These are phyloP conservation scores for Phyllosticta capitalensis DNA, from an alignment of 2,329 filamentous ascomycete species.

Conservation along the genomic window DNA sequence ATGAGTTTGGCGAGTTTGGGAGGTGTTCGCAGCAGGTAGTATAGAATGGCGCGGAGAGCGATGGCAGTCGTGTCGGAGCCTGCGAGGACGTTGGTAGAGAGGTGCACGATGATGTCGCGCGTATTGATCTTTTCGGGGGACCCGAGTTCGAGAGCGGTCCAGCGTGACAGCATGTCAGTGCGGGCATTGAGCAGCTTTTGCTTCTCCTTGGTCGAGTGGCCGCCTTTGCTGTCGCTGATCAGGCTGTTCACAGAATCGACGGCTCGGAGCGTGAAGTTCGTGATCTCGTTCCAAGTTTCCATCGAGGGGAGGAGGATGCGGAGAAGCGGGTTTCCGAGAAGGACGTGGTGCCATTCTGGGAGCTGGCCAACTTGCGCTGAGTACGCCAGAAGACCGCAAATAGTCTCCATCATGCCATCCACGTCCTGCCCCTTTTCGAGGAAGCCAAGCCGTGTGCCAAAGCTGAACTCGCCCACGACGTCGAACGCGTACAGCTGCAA, in stretches of 20 bases:
- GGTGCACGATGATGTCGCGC: constrained; percentile 25
- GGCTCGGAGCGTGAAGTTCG: constrained; percentile 25
- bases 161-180: constrained; percentile 30
- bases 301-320: constrained; percentile 24
- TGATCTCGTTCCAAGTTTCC: constrained; percentile 26
- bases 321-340: constrained; percentile 24
- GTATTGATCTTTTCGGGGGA: constrained; percentile 26
- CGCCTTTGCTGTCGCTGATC: neutral
- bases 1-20: constrained; percentile 16
- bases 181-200: constrained; percentile 19
- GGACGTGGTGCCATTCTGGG: constrained; percentile 18
- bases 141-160: constrained; percentile 22
- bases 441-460: constrained; percentile 34
- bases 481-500: constrained; percentile 32
- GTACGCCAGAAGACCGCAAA: constrained; percentile 19
- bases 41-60: constrained; percentile 26
- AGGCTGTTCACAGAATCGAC: constrained; percentile 18
- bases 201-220: constrained; percentile 22
- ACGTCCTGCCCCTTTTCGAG: constrained; percentile 33
- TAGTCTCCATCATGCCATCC: constrained; percentile 22
- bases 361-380: constrained; percentile 21
- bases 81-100: constrained; percentile 26
- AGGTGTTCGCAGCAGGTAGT: constrained; percentile 20
- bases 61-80: constrained; percentile 29
- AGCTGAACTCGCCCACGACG: constrained; percentile 33